Conservation (phyloP, 345 rosid species). For the Populus deltoides region DNA sequence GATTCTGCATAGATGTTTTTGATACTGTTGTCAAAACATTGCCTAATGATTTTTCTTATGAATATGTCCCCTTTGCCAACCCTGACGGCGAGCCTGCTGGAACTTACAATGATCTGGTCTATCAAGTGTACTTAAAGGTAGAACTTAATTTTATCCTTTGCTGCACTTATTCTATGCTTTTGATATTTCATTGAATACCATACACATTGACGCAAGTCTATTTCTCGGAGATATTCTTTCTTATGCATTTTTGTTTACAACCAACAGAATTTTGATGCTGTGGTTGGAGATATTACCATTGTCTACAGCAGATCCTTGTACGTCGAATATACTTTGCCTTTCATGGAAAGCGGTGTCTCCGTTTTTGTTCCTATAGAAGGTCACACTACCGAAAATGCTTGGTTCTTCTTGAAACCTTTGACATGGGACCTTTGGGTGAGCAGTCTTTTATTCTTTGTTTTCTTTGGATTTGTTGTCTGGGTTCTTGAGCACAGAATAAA, state of each 20-base stretch:
- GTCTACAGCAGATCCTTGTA: conserved; percentile 34
- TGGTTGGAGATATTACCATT: conserved; percentile 66
- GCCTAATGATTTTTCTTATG: conserved; percentile 72
- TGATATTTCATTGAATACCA: too few relatives aligned
- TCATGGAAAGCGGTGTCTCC: conserved; percentile 59
- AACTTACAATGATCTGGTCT: conserved; percentile 34
- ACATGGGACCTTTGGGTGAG: conserved; percentile 62
- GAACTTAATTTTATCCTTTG: background rate
- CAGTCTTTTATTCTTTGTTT: conserved; percentile 44
- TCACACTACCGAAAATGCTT: conserved; percentile 36
- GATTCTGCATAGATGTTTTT: conserved; percentile 83
- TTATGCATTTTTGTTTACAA: background rate
- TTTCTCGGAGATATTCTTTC: conserved; percentile 23
- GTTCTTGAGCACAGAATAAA: conserved; percentile 63
- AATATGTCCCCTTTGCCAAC: conserved; percentile 47
- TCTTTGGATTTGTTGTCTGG: conserved; percentile 65
- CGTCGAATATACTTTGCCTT: conserved; percentile 71
- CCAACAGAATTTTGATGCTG: conserved; percentile 47
- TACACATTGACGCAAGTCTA: background rate
- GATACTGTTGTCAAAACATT: conserved; percentile 57
- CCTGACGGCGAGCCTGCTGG: conserved; percentile 17
- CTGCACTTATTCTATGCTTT: too few relatives aligned
- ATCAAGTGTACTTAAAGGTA: conserved; percentile 51
- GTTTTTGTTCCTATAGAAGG: conserved; percentile 58
- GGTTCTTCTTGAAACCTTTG: conserved; percentile 69